These are phyloP conservation scores for Hibiscus syriacus DNA, from an alignment of 345 rosid species.

Conservation along the genomic window DNA sequence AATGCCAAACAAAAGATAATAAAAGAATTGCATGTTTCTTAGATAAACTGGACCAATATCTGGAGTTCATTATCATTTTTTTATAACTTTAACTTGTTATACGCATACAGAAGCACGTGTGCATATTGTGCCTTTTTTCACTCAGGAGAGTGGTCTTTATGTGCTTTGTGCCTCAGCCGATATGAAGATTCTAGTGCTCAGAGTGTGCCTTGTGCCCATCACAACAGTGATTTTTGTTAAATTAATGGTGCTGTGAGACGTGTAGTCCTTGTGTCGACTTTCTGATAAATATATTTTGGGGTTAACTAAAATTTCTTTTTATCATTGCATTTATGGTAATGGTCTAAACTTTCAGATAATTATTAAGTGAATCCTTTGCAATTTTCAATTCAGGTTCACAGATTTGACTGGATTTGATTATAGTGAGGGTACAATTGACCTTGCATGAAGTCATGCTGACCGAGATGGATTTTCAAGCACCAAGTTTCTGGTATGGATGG, in stretches of 20 bases:
- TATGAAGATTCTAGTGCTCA: background rate
- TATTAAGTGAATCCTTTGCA: background rate
- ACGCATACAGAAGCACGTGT: too few relatives aligned
- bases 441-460: slow-evolving; percentile 67
- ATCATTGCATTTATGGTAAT: background rate
- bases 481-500: slow-evolving; percentile 55
- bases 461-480: slow-evolving; percentile 71
- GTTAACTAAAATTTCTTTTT: background rate
- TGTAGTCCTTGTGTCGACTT: background rate
- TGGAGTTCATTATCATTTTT: background rate
- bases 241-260: background rate
- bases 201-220: background rate
- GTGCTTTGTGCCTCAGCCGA: background rate
- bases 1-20: background rate
- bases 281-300: background rate
- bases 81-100: too few relatives aligned
- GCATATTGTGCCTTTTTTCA: too few relatives aligned
- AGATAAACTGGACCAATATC: background rate
- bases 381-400: slow-evolving; percentile 56
- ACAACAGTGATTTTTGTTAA: background rate
- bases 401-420: slow-evolving; percentile 87
- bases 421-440: slow-evolving; percentile 81
- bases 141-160: too few relatives aligned
- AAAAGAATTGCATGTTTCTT: background rate
- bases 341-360: too few relatives aligned